Conservation (phyloP, 495 filamentous ascomycete genomes). For the Penicillium turbatum region DNA sequence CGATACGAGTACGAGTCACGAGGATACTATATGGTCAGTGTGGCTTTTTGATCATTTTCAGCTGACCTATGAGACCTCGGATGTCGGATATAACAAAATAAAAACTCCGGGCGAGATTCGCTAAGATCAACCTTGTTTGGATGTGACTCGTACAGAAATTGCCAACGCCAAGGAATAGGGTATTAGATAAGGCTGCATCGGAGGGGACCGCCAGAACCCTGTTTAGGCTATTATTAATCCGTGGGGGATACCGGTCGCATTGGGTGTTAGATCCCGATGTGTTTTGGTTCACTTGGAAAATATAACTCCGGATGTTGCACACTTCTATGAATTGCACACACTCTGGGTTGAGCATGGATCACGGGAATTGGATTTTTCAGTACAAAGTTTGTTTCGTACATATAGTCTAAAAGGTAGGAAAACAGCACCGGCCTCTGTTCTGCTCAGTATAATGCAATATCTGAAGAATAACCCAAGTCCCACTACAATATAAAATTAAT, state of each 20-base stretch:
- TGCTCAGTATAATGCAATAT: neutral
- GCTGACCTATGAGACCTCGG: neutral
- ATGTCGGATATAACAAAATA: constrained; percentile 9
- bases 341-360: neutral
- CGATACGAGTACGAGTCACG: constrained; percentile 30
- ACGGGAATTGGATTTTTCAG: neutral
- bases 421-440: too few species aligned
- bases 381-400: neutral
- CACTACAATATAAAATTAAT: constrained; percentile 10
- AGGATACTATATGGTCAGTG: constrained; percentile 16
- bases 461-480: constrained; percentile 12
- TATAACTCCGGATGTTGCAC: neutral
- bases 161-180: constrained; percentile 8
- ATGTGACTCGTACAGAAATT: constrained; percentile 2
- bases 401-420: neutral
- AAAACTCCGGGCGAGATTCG: constrained; percentile 4
- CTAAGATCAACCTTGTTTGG: constrained; percentile 8
- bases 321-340: neutral
- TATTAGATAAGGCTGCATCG: constrained; percentile 16
- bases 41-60: constrained; percentile 14
- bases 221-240: constrained; percentile 11
- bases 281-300: neutral
- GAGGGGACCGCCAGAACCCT: constrained; percentile 11
- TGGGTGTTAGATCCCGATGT: constrained; percentile 16
- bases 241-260: constrained; percentile 10